Conservation (phyloP, 257 asterid species). For the Handroanthus guayacan region DNA sequence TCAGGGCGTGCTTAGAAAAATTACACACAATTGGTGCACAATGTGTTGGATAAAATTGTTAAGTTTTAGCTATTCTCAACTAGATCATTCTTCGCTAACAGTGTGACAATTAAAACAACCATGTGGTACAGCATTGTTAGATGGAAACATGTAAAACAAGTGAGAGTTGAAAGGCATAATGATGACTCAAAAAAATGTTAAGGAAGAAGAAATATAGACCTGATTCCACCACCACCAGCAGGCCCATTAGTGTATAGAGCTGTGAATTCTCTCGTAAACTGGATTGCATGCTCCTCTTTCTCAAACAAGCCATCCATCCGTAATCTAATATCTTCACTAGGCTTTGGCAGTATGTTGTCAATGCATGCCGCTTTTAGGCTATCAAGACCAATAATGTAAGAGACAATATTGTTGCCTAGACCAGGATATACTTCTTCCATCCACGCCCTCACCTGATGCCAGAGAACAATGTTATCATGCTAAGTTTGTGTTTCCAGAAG, state of each 20-base stretch:
- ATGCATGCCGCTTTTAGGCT: conserved; percentile 67
- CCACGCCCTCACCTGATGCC: conserved; percentile 89
- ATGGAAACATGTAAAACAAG: conserved; percentile 24
- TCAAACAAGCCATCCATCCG: conserved; percentile 95
- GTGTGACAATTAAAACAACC: conserved; percentile 6
- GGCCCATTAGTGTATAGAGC: conserved; percentile 99
- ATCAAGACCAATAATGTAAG: conserved; percentile 90
- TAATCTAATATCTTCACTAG: conserved; percentile 72
- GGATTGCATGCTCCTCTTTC: conserved; percentile 80
- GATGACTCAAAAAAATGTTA: conserved; percentile 5
- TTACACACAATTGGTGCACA: neutral
- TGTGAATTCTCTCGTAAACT: conserved; percentile 74
- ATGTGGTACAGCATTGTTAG: conserved; percentile 7
- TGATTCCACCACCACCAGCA: conserved; percentile 99
- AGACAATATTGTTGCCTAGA: conserved; percentile 50
- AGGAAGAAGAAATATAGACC: conserved; percentile 44
- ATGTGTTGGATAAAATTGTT: neutral
- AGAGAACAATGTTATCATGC: conserved; percentile 27
- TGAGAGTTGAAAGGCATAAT: conserved; percentile 40
- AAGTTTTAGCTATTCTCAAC: neutral
- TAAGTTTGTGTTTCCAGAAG: conserved; percentile 9
- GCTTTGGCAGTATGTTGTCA: conserved; percentile 35
- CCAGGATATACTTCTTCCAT: conserved; percentile 84
- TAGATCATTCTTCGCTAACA: neutral
- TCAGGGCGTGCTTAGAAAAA: conserved; percentile 5